Evolutionary conservation across 108 stramenopile genomes (phyloP).

Genomic region (Aurantiochytrium sp.): DNA sequence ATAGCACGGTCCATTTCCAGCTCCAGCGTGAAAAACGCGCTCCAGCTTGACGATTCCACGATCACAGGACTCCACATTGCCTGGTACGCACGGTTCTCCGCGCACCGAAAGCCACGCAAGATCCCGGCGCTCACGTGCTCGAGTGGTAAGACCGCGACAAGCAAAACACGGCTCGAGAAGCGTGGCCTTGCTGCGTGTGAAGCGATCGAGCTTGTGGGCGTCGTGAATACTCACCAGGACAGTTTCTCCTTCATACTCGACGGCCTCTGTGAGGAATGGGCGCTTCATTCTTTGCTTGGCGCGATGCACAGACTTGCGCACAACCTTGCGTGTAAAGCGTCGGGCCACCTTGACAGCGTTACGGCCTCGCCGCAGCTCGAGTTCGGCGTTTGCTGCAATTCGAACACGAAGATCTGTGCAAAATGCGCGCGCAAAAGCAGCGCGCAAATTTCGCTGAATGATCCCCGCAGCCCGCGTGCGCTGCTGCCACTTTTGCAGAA

Average conservation of each 20-base stretch:
- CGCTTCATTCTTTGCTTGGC: neutral
- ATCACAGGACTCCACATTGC: neutral
- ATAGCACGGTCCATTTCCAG: neutral
- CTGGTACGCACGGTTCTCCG: neutral
- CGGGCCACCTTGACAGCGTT: neutral
- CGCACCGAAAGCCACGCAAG: neutral
- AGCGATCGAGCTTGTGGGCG: neutral
- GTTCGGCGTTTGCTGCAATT: neutral
- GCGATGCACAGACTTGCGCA: neutral
- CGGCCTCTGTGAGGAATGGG: neutral
- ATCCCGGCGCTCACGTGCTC: neutral
- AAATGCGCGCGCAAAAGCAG: neutral
- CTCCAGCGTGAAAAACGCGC: neutral
- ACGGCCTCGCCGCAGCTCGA: neutral
- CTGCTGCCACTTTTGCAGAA: neutral
- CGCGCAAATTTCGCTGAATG: neutral
- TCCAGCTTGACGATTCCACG: neutral
- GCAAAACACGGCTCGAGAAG: neutral
- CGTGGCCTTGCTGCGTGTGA: neutral
- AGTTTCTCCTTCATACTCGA: neutral
- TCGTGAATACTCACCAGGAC: neutral
- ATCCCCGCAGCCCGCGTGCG: neutral
- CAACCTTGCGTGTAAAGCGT: neutral
- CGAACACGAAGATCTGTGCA: neutral
- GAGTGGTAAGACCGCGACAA: neutral